A percentile compares a stretch with the other conserved stretches of the same genome.
phyloP scores from a whole-genome alignment of 2,329 filamentous ascomycete genomes.

The Talaromyces sp. region DNA sequence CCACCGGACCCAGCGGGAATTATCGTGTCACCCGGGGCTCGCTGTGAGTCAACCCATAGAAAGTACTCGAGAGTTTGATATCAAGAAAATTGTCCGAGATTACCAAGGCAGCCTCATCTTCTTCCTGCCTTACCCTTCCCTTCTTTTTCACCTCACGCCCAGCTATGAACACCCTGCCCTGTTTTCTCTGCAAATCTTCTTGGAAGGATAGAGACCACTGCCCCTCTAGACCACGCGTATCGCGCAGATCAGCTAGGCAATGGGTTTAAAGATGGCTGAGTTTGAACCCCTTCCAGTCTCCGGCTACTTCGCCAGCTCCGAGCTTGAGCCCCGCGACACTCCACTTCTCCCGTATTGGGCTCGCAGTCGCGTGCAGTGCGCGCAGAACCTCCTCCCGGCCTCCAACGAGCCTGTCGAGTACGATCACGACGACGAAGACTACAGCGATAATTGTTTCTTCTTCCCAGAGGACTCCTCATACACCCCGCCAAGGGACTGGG shows the following conservation, averaged over 20 bases:
- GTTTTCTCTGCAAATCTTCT: constrained; percentile 6
- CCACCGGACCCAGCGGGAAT: constrained; percentile 20
- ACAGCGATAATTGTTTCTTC: constrained; percentile 47
- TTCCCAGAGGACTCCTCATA: constrained; percentile 48
- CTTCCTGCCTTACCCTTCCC: background rate
- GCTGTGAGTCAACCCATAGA: background rate
- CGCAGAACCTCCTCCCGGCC: constrained; percentile 43
- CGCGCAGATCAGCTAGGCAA: constrained; percentile 6
- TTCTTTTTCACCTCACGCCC: background rate
- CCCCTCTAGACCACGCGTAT: background rate
- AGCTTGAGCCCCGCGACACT: constrained; percentile 18
- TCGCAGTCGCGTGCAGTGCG: constrained; percentile 40
- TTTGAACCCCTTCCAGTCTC: constrained; percentile 28
- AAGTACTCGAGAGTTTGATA: background rate
- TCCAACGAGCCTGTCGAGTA: constrained; percentile 47
- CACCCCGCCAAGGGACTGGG: constrained; percentile 37
- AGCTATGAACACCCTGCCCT: constrained; percentile 17
- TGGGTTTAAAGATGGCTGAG: constrained; percentile 33
- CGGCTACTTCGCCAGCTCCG: constrained; percentile 15
- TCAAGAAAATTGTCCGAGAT: too few species aligned
- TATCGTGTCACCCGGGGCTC: constrained; percentile 19
- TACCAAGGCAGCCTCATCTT: too few species aligned
- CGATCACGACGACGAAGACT: constrained; percentile 47
- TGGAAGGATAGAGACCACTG: constrained; percentile 7
- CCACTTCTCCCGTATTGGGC: constrained; percentile 44